Percentiles rank a stretch among this genome's conserved stretches.
Conservation (phyloP, 2,329 filamentous ascomycete genomes). For the Xylaria sp. region DNA sequence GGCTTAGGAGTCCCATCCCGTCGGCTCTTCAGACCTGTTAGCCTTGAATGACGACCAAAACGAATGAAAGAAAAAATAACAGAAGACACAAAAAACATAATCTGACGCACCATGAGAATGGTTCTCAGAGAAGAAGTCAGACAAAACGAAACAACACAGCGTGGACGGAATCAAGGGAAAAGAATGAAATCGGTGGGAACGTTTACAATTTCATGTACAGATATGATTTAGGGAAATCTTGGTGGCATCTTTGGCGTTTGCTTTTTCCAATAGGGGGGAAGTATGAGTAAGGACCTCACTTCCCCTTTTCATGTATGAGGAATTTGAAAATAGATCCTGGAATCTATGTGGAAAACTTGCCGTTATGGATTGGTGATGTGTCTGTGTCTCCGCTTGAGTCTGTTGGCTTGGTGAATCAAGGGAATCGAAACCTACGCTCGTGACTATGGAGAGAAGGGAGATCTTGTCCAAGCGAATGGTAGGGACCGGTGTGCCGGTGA, state of each 20-base stretch:
- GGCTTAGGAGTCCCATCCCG: slow-evolving; percentile 21
- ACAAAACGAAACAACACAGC: neutral
- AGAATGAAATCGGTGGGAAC: neutral
- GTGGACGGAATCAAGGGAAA: neutral
- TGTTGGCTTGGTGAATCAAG: neutral
- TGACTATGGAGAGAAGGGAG: neutral
- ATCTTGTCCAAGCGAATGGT: neutral
- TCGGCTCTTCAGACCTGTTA: no score
- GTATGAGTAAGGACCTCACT: no score
- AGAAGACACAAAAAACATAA: neutral
- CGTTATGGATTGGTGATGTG: no score
- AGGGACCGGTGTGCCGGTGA: neutral
- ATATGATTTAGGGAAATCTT: no score
- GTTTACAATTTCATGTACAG: no score
- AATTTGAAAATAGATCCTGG: no score
- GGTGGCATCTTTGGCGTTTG: no score
- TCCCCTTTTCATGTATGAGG: no score
- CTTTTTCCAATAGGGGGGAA: no score
- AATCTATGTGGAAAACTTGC: no score
- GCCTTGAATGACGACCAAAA: neutral
- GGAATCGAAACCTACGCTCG: neutral
- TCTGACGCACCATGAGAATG: neutral
- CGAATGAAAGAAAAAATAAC: neutral
- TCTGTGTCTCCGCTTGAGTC: neutral
- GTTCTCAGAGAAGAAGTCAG: neutral